Evolutionary conservation across 352 stramenopile genomes (phyloP), one percentile per base, ranked within the genome.

Genomic region (Pythium dissimile): DNA sequence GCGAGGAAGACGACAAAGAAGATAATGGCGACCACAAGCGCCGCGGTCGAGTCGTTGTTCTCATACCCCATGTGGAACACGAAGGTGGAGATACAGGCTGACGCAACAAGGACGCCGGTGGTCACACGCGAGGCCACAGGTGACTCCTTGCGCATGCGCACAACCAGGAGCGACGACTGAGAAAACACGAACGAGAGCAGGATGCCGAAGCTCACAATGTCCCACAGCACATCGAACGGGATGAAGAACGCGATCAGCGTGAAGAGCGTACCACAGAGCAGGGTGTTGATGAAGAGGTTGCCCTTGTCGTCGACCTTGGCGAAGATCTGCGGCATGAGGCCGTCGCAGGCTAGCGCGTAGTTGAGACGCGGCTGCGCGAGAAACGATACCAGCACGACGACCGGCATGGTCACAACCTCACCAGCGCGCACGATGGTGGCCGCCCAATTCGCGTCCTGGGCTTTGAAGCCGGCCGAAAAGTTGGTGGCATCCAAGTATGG

Each of bases 381-480:
- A 54, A 98, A 91, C 37, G 77, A 89, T n/a, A 98, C 79, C 10
- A 98, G 64, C 32, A 98, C 92, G 41, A 98, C 94, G 26, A 98
- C 64, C 1, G 94, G 94, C 64, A 98, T 90, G n/a, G 90, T 97
- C 20, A 92, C 69, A 7, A 66, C 76, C 62, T 86, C 75, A 64
- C 75, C 75, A 13, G 72, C 75, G 21, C 65, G 75, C 20, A 85
- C 75, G 28, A 85, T 71, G 32, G 72, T 54, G 15, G 66, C 66
- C 8, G 75, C 75, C 75, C 73, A 86, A 27, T 75, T 54, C 13
- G 59, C 24, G 13, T 44, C 41, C 10, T 69, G 65, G 45, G 61
- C 62, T 1, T 78, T 71, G 35, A 86, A 86, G 4, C 76, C 76
- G 0, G 31, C 45, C 0, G 64, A 48, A 43, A 86, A 84, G 51